Base-by-base conservation (phyloP, 164 flowering plant genomes). In the Dillenia suffruticosa region DNA sequence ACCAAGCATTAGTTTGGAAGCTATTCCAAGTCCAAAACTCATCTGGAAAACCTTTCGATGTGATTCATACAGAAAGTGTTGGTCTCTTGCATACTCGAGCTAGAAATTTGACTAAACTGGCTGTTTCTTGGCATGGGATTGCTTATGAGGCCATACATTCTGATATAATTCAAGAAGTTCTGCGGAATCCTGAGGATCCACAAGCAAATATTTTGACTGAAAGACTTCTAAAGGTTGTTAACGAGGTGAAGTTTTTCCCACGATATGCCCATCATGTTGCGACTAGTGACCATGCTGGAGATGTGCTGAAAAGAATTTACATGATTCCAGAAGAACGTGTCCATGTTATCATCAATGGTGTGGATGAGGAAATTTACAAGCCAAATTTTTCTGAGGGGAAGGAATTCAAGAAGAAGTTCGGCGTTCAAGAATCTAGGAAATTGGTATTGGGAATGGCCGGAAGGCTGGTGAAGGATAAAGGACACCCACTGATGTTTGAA, bases 111-210 rank as follows among this genome's bases (percentile, higher is more conserved):
- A 52, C 74, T 1, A 83, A 83, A 58, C 58, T 90, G 1, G 94
- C 79, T 12, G 95, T 80, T 44, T 70, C 72, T 44, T 90, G 95
- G 97, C 97, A 88, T 64, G 95, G 95, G 46, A 88, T 90, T 58
- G 97, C 89, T 9, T 90, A 86, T 56, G 97, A 88, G 59, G 68
- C 84, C 46, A 70, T 88, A 57, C 90, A 88, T 61, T 79, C 92
- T 1, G 87, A 86, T 64, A 83, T 90, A 72, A 77, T 81, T 54
- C 94, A 82, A 54, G 95, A 90, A 24, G 74, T 86, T 16, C 49
- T 76, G 49, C 65, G 88, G n/a, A 46, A 44, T 7, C 80, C 86
- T 19, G 71, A 79, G 11, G 87, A 81, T 32, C 57, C 69, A 0
- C 69, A 47, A 48, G 54, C 83, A 0, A n/a, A 50, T 13, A 67